These are phyloP conservation scores for Suhomyces yuchorum DNA, from an alignment of 1,139 yeast genomes.

Conservation along the genomic window DNA sequence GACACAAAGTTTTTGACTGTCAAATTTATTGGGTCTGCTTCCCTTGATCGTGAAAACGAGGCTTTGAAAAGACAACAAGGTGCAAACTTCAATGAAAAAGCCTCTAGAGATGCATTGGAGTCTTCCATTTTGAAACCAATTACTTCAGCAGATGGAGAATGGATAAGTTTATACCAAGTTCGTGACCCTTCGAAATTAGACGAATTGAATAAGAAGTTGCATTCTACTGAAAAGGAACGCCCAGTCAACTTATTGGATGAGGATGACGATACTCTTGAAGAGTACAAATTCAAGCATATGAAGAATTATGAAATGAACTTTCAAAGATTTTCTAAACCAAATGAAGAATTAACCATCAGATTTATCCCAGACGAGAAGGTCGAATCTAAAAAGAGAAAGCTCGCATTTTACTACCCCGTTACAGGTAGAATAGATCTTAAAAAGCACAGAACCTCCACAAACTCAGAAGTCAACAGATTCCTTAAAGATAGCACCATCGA, in stretches of 20 bases:
- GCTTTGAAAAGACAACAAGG: conserved; percentile 41
- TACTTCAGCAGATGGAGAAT: conserved; percentile 72
- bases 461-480: conserved; percentile 52
- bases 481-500: conserved; percentile 55
- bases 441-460: conserved; percentile 66
- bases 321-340: conserved; percentile 45
- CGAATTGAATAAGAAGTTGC: conserved; percentile 45
- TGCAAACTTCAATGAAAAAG: conserved; percentile 39
- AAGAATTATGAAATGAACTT: conserved; percentile 84
- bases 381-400: conserved; percentile 54
- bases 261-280: conserved; percentile 39
- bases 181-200: conserved; percentile 28
- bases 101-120: conserved; percentile 48
- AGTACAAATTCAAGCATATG: conserved; percentile 59
- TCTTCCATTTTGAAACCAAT: conserved; percentile 77
- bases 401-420: conserved; percentile 78
- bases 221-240: conserved; percentile 53
- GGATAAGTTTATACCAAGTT: conserved; percentile 72
- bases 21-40: conserved; percentile 81
- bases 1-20: conserved; percentile 75
- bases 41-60: conserved; percentile 46
- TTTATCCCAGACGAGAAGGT: conserved; percentile 63
- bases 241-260: conserved; percentile 46
- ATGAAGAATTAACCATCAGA: conserved; percentile 48
- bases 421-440: conserved; percentile 78